Percentiles rank a stretch among this genome's conserved stretches.
Evolutionary conservation across 2,329 filamentous ascomycete species (phyloP).

Genomic region (Fusarium sarcochroum): DNA sequence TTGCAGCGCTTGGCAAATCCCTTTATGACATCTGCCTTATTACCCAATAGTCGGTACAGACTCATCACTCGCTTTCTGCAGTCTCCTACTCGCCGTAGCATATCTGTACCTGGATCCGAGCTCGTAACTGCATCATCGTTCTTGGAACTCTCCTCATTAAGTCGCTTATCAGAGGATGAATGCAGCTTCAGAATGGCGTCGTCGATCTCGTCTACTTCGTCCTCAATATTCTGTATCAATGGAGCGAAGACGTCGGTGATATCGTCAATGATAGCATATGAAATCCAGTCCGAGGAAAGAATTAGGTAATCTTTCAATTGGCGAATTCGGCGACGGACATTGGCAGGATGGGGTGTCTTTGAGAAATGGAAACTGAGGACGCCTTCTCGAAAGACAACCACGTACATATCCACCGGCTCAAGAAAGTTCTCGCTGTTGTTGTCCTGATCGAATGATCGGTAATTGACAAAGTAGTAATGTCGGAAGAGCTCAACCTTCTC

Average conservation of each 20-base stretch:
- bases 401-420: conserved; percentile 97
- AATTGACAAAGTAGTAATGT: conserved; percentile 99
- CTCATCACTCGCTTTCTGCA: conserved; percentile 98
- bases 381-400: conserved; percentile 95
- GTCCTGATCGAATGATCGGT: conserved; percentile 97
- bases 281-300: conserved; percentile 96
- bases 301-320: conserved; percentile 95
- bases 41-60: conserved; percentile 90
- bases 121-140: conserved; percentile 61
- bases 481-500: conserved; percentile 98
- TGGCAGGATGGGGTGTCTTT: conserved; percentile 95
- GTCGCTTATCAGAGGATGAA: conserved; percentile 64
- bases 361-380: conserved; percentile 97
- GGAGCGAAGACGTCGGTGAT: conserved; percentile 97
- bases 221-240: conserved; percentile 91
- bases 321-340: conserved; percentile 92
- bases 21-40: conserved; percentile 99
- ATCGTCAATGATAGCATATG: conserved; percentile 97
- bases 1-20: conserved; percentile 99
- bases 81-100: conserved; percentile 93
- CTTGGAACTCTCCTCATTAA: conserved; percentile 61
- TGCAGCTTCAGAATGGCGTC: conserved; percentile 90
- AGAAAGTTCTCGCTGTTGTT: conserved; percentile 89
- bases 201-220: conserved; percentile 97
- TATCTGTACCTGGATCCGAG: conserved; percentile 75